Percentiles rank a stretch among this genome's conserved stretches.
These are phyloP conservation scores for Lyophyllum shimeji DNA, from an alignment of 768 basidiomycete genomes.

Conservation along the genomic window DNA sequence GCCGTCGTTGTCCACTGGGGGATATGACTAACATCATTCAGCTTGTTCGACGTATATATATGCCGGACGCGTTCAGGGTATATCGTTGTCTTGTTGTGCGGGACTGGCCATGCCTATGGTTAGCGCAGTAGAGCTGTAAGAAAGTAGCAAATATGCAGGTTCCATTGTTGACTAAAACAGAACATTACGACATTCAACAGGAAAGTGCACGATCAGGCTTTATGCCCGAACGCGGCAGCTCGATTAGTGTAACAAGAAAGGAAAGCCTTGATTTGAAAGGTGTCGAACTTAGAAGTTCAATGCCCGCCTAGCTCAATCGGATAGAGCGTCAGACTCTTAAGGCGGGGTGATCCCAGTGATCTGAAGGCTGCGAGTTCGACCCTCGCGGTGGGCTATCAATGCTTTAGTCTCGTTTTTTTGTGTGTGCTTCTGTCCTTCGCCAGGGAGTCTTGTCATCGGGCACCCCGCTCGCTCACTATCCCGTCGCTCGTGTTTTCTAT, in stretches of 20 bases:
- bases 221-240: conserved; percentile 1
- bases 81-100: too few relatives aligned
- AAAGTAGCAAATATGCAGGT: not conserved
- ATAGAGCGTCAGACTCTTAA: conserved; percentile 59
- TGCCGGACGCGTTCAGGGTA: too few relatives aligned
- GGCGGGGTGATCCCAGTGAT: conserved; percentile 28
- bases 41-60: too few relatives aligned
- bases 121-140: too few relatives aligned
- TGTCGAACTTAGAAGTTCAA: not conserved
- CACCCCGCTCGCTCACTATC: not conserved
- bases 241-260: conserved; percentile 11
- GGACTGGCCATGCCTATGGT: too few relatives aligned
- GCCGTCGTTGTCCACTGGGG: conserved; percentile 66
- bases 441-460: too few relatives aligned
- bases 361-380: conserved; percentile 87
- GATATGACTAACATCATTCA: conserved; percentile 40
- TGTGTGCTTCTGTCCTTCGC: too few relatives aligned
- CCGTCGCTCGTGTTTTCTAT: too few relatives aligned
- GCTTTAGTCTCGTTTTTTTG: not conserved
- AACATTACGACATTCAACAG: not conserved
- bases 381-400: conserved; percentile 75
- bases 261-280: conserved; percentile 6
- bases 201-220: not conserved
- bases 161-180: not conserved
- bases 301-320: conserved; percentile 66